Evolutionary conservation across 805 yeast species (phyloP).

Genomic region (Sugiyamaella valdiviana): DNA sequence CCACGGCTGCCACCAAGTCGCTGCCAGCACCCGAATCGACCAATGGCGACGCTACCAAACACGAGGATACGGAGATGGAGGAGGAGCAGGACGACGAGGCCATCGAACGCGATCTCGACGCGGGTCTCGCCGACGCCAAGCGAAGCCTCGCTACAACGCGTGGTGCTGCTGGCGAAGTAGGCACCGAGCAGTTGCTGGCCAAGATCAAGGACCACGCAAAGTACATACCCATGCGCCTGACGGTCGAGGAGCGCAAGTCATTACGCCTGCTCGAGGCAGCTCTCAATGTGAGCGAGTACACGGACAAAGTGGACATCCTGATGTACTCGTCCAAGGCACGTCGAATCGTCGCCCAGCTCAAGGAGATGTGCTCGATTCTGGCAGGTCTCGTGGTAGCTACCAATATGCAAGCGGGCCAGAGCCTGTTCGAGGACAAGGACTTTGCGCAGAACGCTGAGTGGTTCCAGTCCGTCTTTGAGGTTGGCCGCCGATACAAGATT

Average conservation of each 20-base stretch:
- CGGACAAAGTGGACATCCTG: slow-evolving; percentile 68
- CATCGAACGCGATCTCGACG: slow-evolving; percentile 3
- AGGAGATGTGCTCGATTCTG: slow-evolving; percentile 70
- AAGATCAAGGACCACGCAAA: slow-evolving; percentile 34
- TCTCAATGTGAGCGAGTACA: slow-evolving; percentile 69
- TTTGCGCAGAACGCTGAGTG: slow-evolving; percentile 65
- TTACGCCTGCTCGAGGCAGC: slow-evolving; percentile 68
- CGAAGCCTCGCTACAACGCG: slow-evolving; percentile 15
- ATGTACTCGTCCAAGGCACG: slow-evolving; percentile 61
- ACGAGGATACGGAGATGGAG: slow-evolving; percentile 14
- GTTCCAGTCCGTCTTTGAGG: slow-evolving; percentile 66
- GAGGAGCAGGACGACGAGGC: slow-evolving; percentile 10
- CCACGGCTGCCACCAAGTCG: neutral
- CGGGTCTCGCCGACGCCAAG: slow-evolving; percentile 8
- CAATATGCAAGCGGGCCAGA: slow-evolving; percentile 62
- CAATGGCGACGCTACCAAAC: slow-evolving; percentile 16
- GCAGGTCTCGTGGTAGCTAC: slow-evolving; percentile 77
- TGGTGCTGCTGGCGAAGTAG: slow-evolving; percentile 14
- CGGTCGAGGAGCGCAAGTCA: slow-evolving; percentile 62
- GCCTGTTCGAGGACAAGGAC: slow-evolving; percentile 56
- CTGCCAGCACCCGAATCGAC: neutral
- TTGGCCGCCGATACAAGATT: slow-evolving; percentile 74
- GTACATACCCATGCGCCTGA: slow-evolving; percentile 64
- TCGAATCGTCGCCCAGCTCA: slow-evolving; percentile 64
- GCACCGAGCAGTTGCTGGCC: slow-evolving; percentile 15